A percentile compares a stretch with the other conserved stretches of the same genome.
Evolutionary conservation across 2,329 filamentous ascomycete genomes (phyloP).

Genomic region (Cytospora schulzeri): DNA sequence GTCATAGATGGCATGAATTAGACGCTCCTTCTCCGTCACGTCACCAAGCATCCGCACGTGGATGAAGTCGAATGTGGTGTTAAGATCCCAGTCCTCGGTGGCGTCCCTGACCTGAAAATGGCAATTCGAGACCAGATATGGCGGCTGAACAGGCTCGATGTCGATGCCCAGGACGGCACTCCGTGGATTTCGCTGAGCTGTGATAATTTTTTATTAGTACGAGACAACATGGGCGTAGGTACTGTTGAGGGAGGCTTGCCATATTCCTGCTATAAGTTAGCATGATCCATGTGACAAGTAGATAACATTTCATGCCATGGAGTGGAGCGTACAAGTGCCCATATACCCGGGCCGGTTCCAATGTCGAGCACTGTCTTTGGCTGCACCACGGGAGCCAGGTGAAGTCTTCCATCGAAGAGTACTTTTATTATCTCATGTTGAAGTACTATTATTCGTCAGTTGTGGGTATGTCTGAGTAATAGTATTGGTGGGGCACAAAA

Average conservation of each 20-base stretch:
- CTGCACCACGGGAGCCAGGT: conserved; percentile 34
- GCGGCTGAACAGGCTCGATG: conserved; percentile 35
- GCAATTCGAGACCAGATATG: conserved; percentile 34
- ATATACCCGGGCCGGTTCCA: conserved; percentile 36
- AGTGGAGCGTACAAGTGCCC: conserved; percentile 33
- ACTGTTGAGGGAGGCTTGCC: conserved; percentile 27
- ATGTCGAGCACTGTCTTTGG: conserved; percentile 35
- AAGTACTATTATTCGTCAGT: conserved; percentile 28
- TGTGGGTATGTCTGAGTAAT: background rate
- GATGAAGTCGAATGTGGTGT: conserved; percentile 36
- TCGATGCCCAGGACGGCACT: conserved; percentile 37
- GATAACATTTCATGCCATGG: background rate
- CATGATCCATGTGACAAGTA: background rate
- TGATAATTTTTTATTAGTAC: background rate
- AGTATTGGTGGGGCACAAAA: too few species aligned
- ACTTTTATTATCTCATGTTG: conserved; percentile 37
- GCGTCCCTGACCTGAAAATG: conserved; percentile 36
- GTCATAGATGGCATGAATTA: conserved; percentile 37
- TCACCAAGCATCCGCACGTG: conserved; percentile 39
- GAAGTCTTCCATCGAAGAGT: conserved; percentile 35
- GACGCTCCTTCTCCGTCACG: conserved; percentile 32
- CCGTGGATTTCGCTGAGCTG: conserved; percentile 34
- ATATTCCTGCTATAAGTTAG: conserved; percentile 31
- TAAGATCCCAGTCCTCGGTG: conserved; percentile 34
- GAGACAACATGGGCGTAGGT: background rate